These are phyloP conservation scores for Pelargonium cotyledonis DNA, from an alignment of 441 rosid genomes.

Conservation along the genomic window DNA sequence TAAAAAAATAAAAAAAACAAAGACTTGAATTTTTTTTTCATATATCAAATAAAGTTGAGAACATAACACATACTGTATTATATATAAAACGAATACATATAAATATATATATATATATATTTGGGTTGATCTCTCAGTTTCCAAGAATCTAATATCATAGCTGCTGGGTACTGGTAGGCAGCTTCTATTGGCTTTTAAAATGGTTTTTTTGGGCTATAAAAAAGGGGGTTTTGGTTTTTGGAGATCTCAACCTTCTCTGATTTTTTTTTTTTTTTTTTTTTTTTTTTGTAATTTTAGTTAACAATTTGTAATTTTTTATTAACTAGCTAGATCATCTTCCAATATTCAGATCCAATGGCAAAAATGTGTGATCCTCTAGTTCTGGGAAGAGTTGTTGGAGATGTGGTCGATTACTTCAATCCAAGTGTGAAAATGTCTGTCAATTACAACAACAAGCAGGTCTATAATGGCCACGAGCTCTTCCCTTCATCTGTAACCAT, in stretches of 20 bases:
- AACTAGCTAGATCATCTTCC: not conserved
- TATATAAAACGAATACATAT: not conserved
- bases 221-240: not conserved
- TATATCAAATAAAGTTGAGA: not conserved
- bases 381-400: conserved; percentile 83
- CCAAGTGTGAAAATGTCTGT: conserved; percentile 60
- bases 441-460: conserved; percentile 61
- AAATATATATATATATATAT: too few species aligned
- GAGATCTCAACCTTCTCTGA: too few species aligned
- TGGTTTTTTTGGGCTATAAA: too few species aligned
- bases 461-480: conserved; percentile 80
- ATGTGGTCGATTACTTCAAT: conserved; percentile 59
- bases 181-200: too few species aligned
- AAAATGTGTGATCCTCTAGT: conserved; percentile 57
- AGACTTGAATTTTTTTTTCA: too few species aligned
- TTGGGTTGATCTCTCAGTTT: not conserved
- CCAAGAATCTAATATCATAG: not conserved
- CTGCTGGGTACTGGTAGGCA: not conserved
- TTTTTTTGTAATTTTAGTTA: not conserved
- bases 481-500: conserved; percentile 64
- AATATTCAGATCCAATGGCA: conserved; percentile 48
- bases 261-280: not conserved
- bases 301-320: too few species aligned
- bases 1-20: too few species aligned
- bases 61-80: not conserved